A percentile compares a stretch with the other conserved stretches of the same genome.
Evolutionary conservation across 768 basidiomycete species (phyloP).

Genomic region (Suillus sp.): DNA sequence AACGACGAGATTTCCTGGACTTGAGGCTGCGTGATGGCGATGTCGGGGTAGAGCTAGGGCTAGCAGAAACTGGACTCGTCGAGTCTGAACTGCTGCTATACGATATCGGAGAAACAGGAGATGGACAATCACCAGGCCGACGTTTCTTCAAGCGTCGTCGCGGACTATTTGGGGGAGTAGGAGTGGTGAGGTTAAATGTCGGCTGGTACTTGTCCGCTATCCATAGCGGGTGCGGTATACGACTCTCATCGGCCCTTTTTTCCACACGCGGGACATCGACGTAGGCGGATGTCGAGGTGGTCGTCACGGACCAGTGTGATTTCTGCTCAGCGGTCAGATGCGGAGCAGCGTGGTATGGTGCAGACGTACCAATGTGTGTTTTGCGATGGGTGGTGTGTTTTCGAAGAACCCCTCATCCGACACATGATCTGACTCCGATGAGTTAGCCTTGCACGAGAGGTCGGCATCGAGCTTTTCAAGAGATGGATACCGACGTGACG

Average conservation of each 20-base stretch:
- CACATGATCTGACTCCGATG: conserved; percentile 23
- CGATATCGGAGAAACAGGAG: conserved; percentile 6
- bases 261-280: conserved; percentile 20
- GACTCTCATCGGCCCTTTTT: not conserved
- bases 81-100: conserved; percentile 4
- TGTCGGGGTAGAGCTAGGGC: not conserved
- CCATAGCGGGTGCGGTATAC: not conserved
- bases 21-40: conserved; percentile 23
- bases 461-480: conserved; percentile 26
- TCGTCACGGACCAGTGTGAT: conserved; percentile 40
- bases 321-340: conserved; percentile 19
- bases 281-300: conserved; percentile 36
- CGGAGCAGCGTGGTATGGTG: not conserved
- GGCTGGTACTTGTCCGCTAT: conserved; percentile 7
- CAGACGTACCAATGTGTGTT: conserved; percentile 22
- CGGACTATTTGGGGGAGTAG: conserved; percentile 20
- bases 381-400: not conserved
- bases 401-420: conserved; percentile 22
- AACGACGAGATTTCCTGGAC: conserved; percentile 22
- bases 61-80: conserved; percentile 9
- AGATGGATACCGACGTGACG: conserved; percentile 24
- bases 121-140: conserved; percentile 20
- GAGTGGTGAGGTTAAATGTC: conserved; percentile 16
- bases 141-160: conserved; percentile 35
- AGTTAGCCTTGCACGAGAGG: conserved; percentile 17